Conservation (phyloP, 306 rosid genomes). For the Begonia loranthoides region DNA sequence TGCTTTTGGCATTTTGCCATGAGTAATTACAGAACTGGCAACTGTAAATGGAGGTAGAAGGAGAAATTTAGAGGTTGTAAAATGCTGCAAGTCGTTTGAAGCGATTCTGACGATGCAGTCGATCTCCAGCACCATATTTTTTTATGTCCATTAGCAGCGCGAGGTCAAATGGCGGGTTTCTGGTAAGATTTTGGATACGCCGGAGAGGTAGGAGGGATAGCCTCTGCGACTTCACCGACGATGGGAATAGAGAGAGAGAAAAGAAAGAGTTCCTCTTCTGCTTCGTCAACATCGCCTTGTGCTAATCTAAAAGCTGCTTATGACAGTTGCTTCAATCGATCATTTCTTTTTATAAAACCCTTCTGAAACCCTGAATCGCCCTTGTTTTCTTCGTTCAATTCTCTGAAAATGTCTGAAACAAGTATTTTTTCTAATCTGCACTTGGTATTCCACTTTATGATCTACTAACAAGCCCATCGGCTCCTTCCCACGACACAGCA, state of each 20-base stretch:
- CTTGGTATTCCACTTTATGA: slow-evolving; percentile 86
- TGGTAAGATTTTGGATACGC: not conserved
- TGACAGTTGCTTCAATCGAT: slow-evolving; percentile 62
- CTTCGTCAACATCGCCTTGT: slow-evolving; percentile 56
- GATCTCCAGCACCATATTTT: not conserved
- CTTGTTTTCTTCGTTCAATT: not conserved
- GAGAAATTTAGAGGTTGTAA: not conserved
- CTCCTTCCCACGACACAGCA: slow-evolving; percentile 81
- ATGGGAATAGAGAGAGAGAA: slow-evolving; percentile 26
- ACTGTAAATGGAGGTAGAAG: not conserved
- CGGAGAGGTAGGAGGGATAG: not conserved
- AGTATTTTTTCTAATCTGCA: slow-evolving; percentile 2
- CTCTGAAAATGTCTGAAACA: not conserved
- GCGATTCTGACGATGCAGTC: too few relatives aligned
- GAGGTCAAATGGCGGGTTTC: not conserved
- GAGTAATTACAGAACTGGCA: not conserved
- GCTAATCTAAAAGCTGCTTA: slow-evolving; percentile 48
- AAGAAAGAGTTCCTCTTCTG: slow-evolving; percentile 16
- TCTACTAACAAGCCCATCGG: slow-evolving; percentile 73
- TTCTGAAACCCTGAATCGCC: slow-evolving; percentile 15
- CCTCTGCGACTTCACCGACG: slow-evolving; percentile 3
- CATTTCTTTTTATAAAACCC: slow-evolving; percentile 1
- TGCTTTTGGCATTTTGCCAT: not conserved
- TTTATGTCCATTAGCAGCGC: not conserved
- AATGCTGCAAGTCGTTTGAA: too few relatives aligned